Conservation (phyloP, 2,329 filamentous ascomycete genomes). For the Ceratocystis huliohia region DNA sequence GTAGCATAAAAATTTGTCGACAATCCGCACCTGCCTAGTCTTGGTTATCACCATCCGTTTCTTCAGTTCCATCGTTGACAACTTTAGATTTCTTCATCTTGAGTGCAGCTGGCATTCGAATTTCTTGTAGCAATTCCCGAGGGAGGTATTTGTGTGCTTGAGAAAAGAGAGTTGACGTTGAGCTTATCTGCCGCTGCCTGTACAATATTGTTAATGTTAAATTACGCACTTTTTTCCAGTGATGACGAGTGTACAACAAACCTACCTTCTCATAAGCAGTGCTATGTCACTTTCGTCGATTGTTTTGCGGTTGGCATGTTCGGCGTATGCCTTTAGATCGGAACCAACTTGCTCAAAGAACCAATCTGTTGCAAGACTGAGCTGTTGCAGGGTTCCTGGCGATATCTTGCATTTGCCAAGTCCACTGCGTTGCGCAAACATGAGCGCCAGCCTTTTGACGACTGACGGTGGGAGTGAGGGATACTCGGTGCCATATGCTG, state of each 20-base stretch:
- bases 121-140: conserved; percentile 67
- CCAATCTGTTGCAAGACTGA: conserved; percentile 75
- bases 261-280: conserved; percentile 70
- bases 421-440: conserved; percentile 55
- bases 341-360: conserved; percentile 82
- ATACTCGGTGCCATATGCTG: conserved; percentile 61
- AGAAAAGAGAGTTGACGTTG: conserved; percentile 63
- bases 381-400: conserved; percentile 58
- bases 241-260: conserved; percentile 23
- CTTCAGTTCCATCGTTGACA: conserved; percentile 26
- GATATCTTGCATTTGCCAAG: conserved; percentile 55
- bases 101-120: conserved; percentile 54
- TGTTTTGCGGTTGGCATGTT: conserved; percentile 69
- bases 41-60: conserved; percentile 34
- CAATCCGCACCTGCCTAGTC: conserved; percentile 24
- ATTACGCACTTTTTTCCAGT: conserved; percentile 6
- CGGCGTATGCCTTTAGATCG: conserved; percentile 65
- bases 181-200: conserved; percentile 66
- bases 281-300: conserved; percentile 78
- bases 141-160: conserved; percentile 75
- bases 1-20: conserved; percentile 21
- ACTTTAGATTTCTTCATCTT: conserved; percentile 37
- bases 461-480: conserved; percentile 60
- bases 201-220: conserved; percentile 27
- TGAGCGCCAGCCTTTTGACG: conserved; percentile 60